Evolutionary conservation across 306 rosid species (phyloP), one percentile per base, ranked within the genome.

Genomic region (Vigna trinervia): DNA sequence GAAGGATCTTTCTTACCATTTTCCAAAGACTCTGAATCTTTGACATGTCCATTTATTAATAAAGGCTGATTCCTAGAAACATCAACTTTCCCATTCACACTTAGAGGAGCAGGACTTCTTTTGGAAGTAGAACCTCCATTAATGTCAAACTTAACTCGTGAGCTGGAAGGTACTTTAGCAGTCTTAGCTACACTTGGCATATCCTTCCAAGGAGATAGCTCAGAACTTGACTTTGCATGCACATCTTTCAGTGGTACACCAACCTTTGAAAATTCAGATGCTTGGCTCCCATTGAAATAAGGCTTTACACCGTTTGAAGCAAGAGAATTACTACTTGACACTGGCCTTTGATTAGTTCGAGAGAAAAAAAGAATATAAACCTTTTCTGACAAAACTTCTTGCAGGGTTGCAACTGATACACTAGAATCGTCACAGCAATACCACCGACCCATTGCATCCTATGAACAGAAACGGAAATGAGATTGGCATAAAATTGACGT

Each of bases 361-460:
- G 97, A 89, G 85, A 89, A 93, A 85, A 96, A 96, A 78, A 96
- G 94, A 81, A 96, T 85, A 82, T 96, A 96, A 85, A 87, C 99
- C 79, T 93, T 96, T 76, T 96, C 99, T 41, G 98, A 89, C 87
- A 96, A 86, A 75, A 96, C 98, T 80, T 88, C 90, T 81, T 87
- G 92, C 87, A 96, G 78, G 39, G 89, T 85, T 67, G 99, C 92
- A 86, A 87, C 84, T 6, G 97, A 81, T 74, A 96, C 97, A 50
- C 58, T 81, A 20, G 98, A 90, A 87, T 96, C 99, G 17, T 96
- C 85, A 87, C 99, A 93, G 84, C 99, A 86, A 85, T 89, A 96
- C 99, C 99, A 96, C 77, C 85, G 85, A 76, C 90, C 94, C 80
- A 83, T 84, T 47, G 97, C 98, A 86, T 96, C 99, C 99, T 96